Conservation (phyloP, 305 asterid genomes). For the Lippia alba region DNA sequence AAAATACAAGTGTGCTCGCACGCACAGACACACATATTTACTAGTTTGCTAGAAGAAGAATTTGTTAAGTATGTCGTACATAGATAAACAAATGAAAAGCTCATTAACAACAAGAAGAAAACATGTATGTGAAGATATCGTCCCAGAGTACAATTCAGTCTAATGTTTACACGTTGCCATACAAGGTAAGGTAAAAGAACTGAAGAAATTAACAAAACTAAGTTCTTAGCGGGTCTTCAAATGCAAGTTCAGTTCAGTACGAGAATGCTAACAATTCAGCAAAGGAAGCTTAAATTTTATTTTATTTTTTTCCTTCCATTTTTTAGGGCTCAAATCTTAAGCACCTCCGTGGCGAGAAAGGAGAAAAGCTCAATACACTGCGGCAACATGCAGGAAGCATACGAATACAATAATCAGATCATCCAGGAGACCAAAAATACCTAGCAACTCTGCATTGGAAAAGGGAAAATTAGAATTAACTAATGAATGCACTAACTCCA, state of each 20-base stretch:
- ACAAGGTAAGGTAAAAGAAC: slow-evolving; percentile 1
- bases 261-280: slow-evolving; percentile 21
- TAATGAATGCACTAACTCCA: neutral
- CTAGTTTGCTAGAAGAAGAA: slow-evolving; percentile 6
- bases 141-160: neutral
- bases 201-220: slow-evolving; percentile 2
- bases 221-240: slow-evolving; percentile 8
- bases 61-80: neutral
- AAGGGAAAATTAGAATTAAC: slow-evolving; percentile 29
- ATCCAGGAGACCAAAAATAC: slow-evolving; percentile 82
- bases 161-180: slow-evolving; percentile 10
- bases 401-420: slow-evolving; percentile 70
- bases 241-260: slow-evolving; percentile 20
- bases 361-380: slow-evolving; percentile 88
- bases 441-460: slow-evolving; percentile 67
- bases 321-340: slow-evolving; percentile 16
- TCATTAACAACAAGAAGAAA: neutral
- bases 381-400: slow-evolving; percentile 85
- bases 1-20: neutral
- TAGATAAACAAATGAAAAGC: slow-evolving; percentile 8
- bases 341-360: slow-evolving; percentile 79
- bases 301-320: neutral
- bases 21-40: neutral
- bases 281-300: slow-evolving; percentile 9
- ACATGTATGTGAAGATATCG: neutral